Evolutionary conservation across 306 rosid species (phyloP).

Genomic region (Crataegus laevigata): DNA sequence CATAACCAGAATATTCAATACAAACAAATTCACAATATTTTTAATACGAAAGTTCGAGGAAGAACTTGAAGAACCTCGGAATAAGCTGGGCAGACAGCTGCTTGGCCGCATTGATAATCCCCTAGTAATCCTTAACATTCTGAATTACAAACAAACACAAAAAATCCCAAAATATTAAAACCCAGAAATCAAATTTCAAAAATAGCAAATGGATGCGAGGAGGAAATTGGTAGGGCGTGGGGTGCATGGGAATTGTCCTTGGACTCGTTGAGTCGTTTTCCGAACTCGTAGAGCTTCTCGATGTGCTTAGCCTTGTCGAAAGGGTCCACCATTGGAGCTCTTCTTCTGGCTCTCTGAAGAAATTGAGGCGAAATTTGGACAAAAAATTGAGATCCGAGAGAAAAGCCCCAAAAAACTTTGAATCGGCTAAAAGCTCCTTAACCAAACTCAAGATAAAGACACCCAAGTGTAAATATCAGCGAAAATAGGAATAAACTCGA

Average conservation of each 20-base stretch:
- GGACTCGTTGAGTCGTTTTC: constrained; percentile 82
- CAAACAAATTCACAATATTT: too few species aligned
- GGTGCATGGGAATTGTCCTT: constrained; percentile 84
- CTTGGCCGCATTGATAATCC: constrained; percentile 79
- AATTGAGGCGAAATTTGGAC: constrained; percentile 29
- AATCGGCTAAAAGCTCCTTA: too few species aligned
- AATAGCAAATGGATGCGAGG: neutral
- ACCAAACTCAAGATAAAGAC: too few species aligned
- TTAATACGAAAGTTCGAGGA: constrained; percentile 72
- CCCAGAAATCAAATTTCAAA: neutral
- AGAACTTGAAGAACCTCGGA: constrained; percentile 87
- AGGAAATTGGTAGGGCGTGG: neutral
- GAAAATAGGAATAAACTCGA: too few species aligned
- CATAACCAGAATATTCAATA: too few species aligned
- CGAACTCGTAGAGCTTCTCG: constrained; percentile 87
- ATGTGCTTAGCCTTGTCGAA: constrained; percentile 63
- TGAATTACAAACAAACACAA: constrained; percentile 14
- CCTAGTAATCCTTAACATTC: constrained; percentile 73
- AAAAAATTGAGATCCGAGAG: too few species aligned
- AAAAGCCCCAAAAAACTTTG: too few species aligned
- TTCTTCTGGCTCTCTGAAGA: neutral
- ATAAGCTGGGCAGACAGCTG: constrained; percentile 93
- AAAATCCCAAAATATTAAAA: neutral
- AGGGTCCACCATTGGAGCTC: constrained; percentile 50
- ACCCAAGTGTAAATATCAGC: too few species aligned